Percentiles rank a stretch among this genome's conserved stretches.
These are phyloP conservation scores for Huntiella omanensis DNA, from an alignment of 2,329 filamentous ascomycete species.

Conservation along the genomic window DNA sequence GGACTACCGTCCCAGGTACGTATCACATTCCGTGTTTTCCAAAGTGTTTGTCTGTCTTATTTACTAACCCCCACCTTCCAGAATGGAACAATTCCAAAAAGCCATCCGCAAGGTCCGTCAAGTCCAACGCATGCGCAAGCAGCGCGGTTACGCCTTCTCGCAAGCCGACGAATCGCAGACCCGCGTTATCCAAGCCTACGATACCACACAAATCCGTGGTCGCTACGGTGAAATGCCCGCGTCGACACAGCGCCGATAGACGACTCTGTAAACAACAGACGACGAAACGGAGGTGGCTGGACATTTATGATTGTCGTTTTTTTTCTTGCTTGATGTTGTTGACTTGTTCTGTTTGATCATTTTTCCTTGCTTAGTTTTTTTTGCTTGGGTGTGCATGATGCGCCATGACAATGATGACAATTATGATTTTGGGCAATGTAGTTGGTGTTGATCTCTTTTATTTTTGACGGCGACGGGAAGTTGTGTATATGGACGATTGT, in stretches of 20 bases:
- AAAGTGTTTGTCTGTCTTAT: constrained; percentile 10
- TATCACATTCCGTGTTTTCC: constrained; percentile 12
- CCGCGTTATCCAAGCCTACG: constrained; percentile 87
- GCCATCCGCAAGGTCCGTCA: constrained; percentile 96
- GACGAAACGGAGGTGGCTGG: no score
- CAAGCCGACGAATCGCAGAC: constrained; percentile 95
- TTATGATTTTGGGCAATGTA: no score
- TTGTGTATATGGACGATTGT: no score
- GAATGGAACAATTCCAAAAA: constrained; percentile 99
- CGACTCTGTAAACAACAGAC: no score
- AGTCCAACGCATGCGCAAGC: constrained; percentile 97
- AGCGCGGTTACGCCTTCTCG: constrained; percentile 94
- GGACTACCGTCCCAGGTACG: constrained; percentile 84
- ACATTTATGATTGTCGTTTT: no score
- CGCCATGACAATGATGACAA: no score
- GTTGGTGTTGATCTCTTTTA: no score
- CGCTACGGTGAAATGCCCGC: constrained; percentile 85
- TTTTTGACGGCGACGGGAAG: no score
- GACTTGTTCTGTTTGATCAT: no score
- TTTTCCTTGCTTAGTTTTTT: no score
- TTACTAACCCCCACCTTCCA: constrained; percentile 18
- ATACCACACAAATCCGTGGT: constrained; percentile 82
- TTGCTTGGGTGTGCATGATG: no score
- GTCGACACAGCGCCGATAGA: constrained; percentile 15
- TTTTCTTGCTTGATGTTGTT: no score